These are phyloP conservation scores for Mortierella sp. DNA, from an alignment of 371 early-diverging fungal species.

Conservation along the genomic window DNA sequence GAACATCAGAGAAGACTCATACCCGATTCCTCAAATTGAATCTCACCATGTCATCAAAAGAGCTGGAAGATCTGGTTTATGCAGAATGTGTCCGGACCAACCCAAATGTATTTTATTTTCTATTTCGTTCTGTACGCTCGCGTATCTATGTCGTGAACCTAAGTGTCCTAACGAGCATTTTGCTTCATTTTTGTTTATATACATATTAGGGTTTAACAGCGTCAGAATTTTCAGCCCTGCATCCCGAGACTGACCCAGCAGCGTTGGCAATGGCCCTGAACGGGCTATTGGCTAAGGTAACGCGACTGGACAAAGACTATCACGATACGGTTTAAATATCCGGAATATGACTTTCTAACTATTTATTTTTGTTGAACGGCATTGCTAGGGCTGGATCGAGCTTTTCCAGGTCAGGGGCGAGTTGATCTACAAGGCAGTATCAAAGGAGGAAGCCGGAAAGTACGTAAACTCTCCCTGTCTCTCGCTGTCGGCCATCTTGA, in stretches of 20 bases:
- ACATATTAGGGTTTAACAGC: conserved; percentile 31
- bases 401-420: conserved; percentile 53
- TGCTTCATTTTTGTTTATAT: background rate
- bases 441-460: conserved; percentile 59
- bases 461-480: conserved; percentile 14
- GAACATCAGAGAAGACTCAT: too few species aligned
- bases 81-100: conserved; percentile 27
- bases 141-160: background rate
- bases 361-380: conserved; percentile 28
- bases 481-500: too few species aligned
- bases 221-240: conserved; percentile 18
- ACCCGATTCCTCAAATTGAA: too few species aligned
- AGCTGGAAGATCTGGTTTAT: conserved; percentile 35
- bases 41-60: too few species aligned
- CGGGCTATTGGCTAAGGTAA: conserved; percentile 62
- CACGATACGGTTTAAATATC: background rate
- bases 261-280: conserved; percentile 64
- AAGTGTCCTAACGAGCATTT: background rate
- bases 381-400: conserved; percentile 54
- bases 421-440: conserved; percentile 60
- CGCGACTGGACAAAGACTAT: background rate
- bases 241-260: conserved; percentile 56
- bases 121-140: too few species aligned
- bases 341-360: background rate
- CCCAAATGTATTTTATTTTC: conserved; percentile 11